Evolutionary conservation across 805 yeast species (phyloP), one percentile per base, ranked within the genome.

Genomic region (Wickerhamomyces xylosicus): DNA sequence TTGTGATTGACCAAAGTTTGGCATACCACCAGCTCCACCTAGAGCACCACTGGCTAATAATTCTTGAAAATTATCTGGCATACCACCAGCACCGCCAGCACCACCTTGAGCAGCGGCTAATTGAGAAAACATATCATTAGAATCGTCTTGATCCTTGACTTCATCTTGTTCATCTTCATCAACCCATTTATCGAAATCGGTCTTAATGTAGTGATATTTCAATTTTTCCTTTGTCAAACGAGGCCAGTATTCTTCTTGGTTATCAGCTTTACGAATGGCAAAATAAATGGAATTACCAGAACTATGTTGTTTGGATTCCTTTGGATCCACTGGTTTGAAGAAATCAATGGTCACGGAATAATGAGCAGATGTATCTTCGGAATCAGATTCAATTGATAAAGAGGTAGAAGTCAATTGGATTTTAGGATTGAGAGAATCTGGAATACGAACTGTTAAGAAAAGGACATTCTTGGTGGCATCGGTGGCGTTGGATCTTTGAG

Each of bases 131-230:
- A 56, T 49, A 37, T 57, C 64, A 27, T 47, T 57, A 47, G 49
- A 44, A 20, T 61, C 18, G 59, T 51, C 42, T 33, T 59, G 67
- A 22, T 50, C 50, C 5, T 48, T 57, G 20, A 61, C 67, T 33
- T 54, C 64, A 27, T 64, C 71, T 64, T 90, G 98, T 64, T 90
- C 98, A 57, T 90, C 98, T 67, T 90, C 97, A 57, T 90, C 98
- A 32, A 85, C 95, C 98, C 98, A 90, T 62, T 80, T 85, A 66
- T 89, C 95, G 57, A 90, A 90, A 57, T 90, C 97, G 13, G 98
- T 90, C 69, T 85, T 84, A 58, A 90, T 74, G 62, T 74, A 85
- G 47, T 79, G 85, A 45, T 71, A 74, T 58, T 79, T 86, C 54
- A 73, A 69, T 67, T 87, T 85, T 53, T 83, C 89, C 64, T 87